Percentiles rank a stretch among this genome's conserved stretches.
These are phyloP conservation scores for Discostella pseudostelligera DNA, from an alignment of 108 stramenopile species.

Conservation along the genomic window DNA sequence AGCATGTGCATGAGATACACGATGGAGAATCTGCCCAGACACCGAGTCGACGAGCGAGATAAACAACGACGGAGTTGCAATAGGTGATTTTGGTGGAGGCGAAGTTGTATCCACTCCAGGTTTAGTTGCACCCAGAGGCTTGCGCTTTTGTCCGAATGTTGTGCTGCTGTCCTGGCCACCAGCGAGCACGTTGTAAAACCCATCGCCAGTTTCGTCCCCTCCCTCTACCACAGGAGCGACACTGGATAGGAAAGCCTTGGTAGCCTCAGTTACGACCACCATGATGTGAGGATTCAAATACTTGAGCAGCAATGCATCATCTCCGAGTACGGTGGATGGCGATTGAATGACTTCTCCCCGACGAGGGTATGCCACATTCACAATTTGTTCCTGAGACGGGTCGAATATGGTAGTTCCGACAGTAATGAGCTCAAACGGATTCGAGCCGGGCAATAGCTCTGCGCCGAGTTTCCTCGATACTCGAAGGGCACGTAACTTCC, in stretches of 20 bases:
- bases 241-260: constrained; percentile 34
- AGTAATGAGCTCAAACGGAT: constrained; percentile 38
- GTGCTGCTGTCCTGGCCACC: constrained; percentile 13
- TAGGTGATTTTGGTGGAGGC: constrained; percentile 10
- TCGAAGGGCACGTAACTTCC: constrained; percentile 40
- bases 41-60: constrained; percentile 89
- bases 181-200: constrained; percentile 38
- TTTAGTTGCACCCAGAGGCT: constrained; percentile 54
- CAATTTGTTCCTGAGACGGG: constrained; percentile 65
- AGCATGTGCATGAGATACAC: constrained; percentile 83
- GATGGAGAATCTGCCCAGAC: constrained; percentile 87
- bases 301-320: constrained; percentile 91
- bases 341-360: constrained; percentile 79
- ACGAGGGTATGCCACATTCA: constrained; percentile 70
- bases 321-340: constrained; percentile 82
- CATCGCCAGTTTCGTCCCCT: constrained; percentile 30
- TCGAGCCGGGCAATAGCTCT: constrained; percentile 9
- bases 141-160: constrained; percentile 44
- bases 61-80: constrained; percentile 51
- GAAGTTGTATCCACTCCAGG: constrained; percentile 50
- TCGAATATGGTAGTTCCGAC: constrained; percentile 68
- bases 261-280: constrained; percentile 72
- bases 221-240: constrained; percentile 11
- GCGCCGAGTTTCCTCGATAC: constrained; percentile 23
- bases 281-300: constrained; percentile 94